phyloP scores from a whole-genome alignment of 441 rosid genomes.

The Eugenia klotzschiana region DNA sequence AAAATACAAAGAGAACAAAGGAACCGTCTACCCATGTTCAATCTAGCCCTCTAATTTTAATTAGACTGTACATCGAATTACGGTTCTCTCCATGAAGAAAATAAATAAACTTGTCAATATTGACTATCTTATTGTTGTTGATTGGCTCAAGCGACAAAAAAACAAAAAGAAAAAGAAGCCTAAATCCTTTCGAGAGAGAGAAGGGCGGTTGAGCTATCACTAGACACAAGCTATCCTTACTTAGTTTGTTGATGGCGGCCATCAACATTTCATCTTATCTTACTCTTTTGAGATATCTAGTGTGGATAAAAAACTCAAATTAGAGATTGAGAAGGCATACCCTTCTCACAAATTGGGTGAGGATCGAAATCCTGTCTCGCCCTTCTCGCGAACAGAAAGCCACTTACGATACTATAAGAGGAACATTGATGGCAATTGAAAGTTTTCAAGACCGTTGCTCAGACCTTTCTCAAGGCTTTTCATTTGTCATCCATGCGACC shows the following conservation, averaged over 20 bases:
- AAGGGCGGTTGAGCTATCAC: rapidly evolving
- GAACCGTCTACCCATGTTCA: background rate
- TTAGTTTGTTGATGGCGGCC: rapidly evolving
- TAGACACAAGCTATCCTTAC: rapidly evolving
- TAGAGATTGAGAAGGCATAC: background rate
- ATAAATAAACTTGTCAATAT: background rate
- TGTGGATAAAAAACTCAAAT: rapidly evolving
- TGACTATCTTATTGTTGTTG: rapidly evolving
- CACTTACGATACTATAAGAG: background rate
- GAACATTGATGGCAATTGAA: background rate
- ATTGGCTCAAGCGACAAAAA: background rate
- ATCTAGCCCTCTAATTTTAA: background rate
- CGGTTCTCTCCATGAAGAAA: background rate
- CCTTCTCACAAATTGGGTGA: background rate
- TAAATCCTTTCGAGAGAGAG: background rate
- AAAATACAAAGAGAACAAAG: no score
- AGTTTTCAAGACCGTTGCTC: background rate
- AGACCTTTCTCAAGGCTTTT: no score
- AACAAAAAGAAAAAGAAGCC: background rate
- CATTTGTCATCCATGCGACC: no score
- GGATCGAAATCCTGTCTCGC: background rate
- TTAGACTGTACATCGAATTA: background rate
- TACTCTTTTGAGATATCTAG: background rate
- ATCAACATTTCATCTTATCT: background rate
- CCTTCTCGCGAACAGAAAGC: no score